Evolutionary conservation across 1,139 yeast species (phyloP), one percentile per base, ranked within the genome.

Genomic region (Candida anutae): DNA sequence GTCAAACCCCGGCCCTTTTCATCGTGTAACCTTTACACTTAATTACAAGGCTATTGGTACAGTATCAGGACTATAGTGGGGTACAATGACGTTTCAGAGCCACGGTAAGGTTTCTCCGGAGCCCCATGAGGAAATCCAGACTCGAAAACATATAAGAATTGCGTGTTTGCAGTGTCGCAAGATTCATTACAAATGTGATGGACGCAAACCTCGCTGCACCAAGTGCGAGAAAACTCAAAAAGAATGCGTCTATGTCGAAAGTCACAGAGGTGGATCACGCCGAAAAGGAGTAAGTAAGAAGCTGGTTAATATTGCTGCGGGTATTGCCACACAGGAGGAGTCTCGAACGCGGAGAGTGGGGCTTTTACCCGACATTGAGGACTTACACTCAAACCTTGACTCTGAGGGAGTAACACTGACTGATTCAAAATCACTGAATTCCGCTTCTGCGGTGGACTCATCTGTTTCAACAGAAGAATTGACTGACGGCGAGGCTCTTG

Each of bases 111-210:
- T n/a, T n/a, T n/a, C n/a, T n/a, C n/a, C n/a, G n/a, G n/a, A n/a
- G n/a, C n/a, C n/a, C n/a, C n/a, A n/a, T n/a, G n/a, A n/a, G n/a
- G n/a, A n/a, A n/a, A n/a, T n/a, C n/a, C n/a, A n/a, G n/a, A n/a
- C n/a, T n/a, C n/a, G 40, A 5, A 48, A 47, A 25, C 53, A 48
- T 29, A 52, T 45, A 5, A 40, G 46, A 32, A 32, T 42, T 16
- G 75, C 74, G 0, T 69, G 75, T 39, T 42, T 69, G 21, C 67
- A 66, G 36, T 69, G 75, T 36, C 55, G 75, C 16, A 55, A 58
- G 11, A 47, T 71, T 15, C 75, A 69, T 43, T 40, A 63, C 35
- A 66, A 64, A 34, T 69, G 75, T 39, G 69, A 62, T 32, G 74
- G 74, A 1, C 46, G 43, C 16, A 50, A 53, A n/a, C 74, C 75